Evolutionary conservation across 2,329 filamentous ascomycete species (phyloP), one percentile per base, ranked within the genome.

Genomic region (Penicillium sp.): DNA sequence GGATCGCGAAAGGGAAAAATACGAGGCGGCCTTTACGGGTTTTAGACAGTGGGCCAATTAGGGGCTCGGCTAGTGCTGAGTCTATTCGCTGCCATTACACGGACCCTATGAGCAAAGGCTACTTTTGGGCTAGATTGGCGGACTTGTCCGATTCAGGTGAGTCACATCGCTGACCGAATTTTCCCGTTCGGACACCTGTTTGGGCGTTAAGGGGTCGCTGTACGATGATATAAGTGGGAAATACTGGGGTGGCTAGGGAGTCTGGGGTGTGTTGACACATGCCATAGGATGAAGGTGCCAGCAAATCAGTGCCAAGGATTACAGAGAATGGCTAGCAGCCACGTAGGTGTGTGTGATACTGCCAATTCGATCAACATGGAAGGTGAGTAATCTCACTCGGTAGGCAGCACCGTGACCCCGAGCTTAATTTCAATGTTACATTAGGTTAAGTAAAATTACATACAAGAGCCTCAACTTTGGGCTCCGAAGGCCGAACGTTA

Each of bases 1-100:
- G 49, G 34, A 36, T 36, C 18, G 48, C 42, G 42, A n/a, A 33
- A 7, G 33, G 31, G 48, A 18, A 18, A 33, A 45, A 51, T 45
- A 51, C 48, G 47, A 51, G 42, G 18, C 42, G n/a, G 42, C 16
- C 16, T 39, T 45, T 9, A 31, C 16, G 18, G 31, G 15, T 1
- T 45, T 45, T 12, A 31, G 12, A 4, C 10, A 6, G 16, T 16
- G 15, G 28, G 1, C 46, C 38, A 48, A 48, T 48, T 28, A 42
- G 26, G 12, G 21, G 15, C 38, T 24, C 18, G 18, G 18, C 8
- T 41, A 12, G 18, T 21, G 9, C 38, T 10, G 33, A 36, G 33
- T 36, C n/a, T 36, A 15, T 36, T 36, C 6, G n/a, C n/a, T 36
- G 33, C 33, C 16, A 16, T 36, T 36, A 36, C 33, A 16, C 33